A percentile compares a stretch with the other conserved stretches of the same genome.
phyloP scores from a whole-genome alignment of 2,329 filamentous ascomycete genomes.

The Pseudonectria foliicola region DNA sequence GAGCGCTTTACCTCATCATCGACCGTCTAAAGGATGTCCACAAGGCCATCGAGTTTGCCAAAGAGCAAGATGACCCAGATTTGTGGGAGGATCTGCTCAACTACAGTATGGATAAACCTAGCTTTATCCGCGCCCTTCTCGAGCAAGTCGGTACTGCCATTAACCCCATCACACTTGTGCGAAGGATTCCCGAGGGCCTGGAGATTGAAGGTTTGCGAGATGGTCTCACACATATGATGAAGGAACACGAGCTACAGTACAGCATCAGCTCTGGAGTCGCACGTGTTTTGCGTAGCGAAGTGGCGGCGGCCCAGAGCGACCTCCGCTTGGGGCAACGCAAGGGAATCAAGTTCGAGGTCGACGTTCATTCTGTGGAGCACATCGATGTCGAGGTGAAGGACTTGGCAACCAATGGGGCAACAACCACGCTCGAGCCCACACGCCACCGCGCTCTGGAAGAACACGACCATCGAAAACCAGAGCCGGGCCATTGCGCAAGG shows the following conservation, averaged over 20 bases:
- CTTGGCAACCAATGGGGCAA: constrained; percentile 20
- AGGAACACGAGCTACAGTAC: constrained; percentile 92
- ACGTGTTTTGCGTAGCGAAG: constrained; percentile 78
- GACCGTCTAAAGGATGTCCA: constrained; percentile 86
- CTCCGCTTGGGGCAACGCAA: constrained; percentile 72
- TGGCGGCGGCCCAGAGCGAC: constrained; percentile 73
- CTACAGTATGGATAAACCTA: constrained; percentile 96
- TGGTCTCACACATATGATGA: constrained; percentile 82
- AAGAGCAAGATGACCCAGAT: constrained; percentile 84
- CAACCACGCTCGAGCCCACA: constrained; percentile 14
- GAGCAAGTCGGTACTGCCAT: constrained; percentile 93
- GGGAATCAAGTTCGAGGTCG: constrained; percentile 83
- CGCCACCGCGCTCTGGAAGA: constrained; percentile 11
- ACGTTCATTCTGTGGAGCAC: constrained; percentile 36
- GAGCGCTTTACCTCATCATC: constrained; percentile 86
- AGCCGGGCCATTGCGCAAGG: constrained; percentile 52
- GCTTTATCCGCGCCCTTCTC: constrained; percentile 84
- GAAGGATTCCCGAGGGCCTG: constrained; percentile 84
- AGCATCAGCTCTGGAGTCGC: constrained; percentile 89
- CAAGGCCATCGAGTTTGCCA: constrained; percentile 89
- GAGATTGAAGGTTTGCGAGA: constrained; percentile 88
- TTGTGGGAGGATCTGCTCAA: constrained; percentile 92
- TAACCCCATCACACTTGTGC: constrained; percentile 82
- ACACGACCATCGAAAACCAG: constrained; percentile 26
- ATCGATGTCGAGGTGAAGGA: constrained; percentile 37